Percentiles rank a stretch among this genome's conserved stretches.
These are phyloP conservation scores for Aleurites moluccanus DNA, from an alignment of 441 rosid genomes.

Conservation along the genomic window DNA sequence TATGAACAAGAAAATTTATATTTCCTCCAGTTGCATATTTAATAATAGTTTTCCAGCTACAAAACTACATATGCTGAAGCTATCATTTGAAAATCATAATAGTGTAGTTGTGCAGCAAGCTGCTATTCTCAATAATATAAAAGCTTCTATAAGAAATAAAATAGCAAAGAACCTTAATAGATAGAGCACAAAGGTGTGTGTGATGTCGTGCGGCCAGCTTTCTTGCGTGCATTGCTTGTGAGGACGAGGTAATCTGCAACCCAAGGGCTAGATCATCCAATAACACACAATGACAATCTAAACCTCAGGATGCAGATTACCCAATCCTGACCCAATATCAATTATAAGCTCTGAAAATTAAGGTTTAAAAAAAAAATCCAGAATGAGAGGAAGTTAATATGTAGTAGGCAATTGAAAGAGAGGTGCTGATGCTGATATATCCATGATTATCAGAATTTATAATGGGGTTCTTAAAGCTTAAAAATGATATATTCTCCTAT, in stretches of 20 bases:
- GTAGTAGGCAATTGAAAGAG: background rate
- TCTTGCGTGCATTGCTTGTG: conserved; percentile 33
- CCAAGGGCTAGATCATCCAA: conserved; percentile 55
- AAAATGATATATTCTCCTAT: conserved; percentile 19
- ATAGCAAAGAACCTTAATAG: background rate
- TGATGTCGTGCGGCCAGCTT: background rate
- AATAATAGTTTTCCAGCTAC: too few relatives aligned
- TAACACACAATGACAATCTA: conserved; percentile 27
- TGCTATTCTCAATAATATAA: too few relatives aligned
- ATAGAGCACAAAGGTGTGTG: background rate
- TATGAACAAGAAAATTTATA: too few relatives aligned
- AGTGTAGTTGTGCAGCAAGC: too few relatives aligned
- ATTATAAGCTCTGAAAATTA: background rate
- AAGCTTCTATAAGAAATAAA: background rate
- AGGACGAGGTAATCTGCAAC: conserved; percentile 86
- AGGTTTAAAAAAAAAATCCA: too few relatives aligned
- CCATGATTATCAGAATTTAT: conserved; percentile 44
- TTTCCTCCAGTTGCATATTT: too few relatives aligned
- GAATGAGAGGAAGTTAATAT: background rate
- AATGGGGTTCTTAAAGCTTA: conserved; percentile 34
- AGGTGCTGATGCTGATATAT: conserved; percentile 28
- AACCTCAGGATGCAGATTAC: conserved; percentile 99
- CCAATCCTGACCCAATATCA: conserved; percentile 57
- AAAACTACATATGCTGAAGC: too few relatives aligned
- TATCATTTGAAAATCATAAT: too few relatives aligned